Evolutionary conservation across 495 filamentous ascomycete genomes (phyloP).

Genomic region (Tuber microsphaerosporum): DNA sequence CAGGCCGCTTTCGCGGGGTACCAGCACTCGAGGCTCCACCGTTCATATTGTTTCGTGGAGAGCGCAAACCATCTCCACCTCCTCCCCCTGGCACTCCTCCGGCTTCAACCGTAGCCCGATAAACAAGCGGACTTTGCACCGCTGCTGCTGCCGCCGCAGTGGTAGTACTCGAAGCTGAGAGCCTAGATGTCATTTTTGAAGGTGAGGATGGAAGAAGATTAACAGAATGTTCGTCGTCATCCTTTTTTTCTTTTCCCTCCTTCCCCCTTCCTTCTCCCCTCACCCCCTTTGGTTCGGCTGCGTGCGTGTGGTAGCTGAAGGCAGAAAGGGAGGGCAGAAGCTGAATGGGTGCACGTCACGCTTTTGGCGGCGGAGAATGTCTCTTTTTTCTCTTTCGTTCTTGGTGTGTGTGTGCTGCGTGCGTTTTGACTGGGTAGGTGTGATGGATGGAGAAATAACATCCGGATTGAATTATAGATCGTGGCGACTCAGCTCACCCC

Average conservation of each 20-base stretch:
- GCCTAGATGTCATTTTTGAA: background rate
- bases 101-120: background rate
- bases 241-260: background rate
- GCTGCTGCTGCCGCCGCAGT: background rate
- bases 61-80: background rate
- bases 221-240: background rate
- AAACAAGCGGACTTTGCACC: background rate
- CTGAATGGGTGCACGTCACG: slow-evolving; percentile 2
- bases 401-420: slow-evolving; percentile 1
- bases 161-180: background rate
- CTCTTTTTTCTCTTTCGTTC: slow-evolving; percentile 4
- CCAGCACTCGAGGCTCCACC: background rate
- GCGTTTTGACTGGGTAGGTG: slow-evolving; percentile 1
- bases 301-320: background rate
- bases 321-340: background rate
- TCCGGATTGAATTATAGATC: background rate
- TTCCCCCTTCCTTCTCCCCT: background rate
- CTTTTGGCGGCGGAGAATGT: slow-evolving; percentile 3
- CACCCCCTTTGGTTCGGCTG: background rate
- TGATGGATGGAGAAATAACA: background rate
- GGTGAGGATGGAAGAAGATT: background rate
- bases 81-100: background rate
- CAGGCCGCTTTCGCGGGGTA: background rate
- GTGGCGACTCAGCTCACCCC: background rate
- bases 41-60: background rate